Evolutionary conservation across 768 basidiomycete species (phyloP).

Genomic region (Boletus sensibilis): DNA sequence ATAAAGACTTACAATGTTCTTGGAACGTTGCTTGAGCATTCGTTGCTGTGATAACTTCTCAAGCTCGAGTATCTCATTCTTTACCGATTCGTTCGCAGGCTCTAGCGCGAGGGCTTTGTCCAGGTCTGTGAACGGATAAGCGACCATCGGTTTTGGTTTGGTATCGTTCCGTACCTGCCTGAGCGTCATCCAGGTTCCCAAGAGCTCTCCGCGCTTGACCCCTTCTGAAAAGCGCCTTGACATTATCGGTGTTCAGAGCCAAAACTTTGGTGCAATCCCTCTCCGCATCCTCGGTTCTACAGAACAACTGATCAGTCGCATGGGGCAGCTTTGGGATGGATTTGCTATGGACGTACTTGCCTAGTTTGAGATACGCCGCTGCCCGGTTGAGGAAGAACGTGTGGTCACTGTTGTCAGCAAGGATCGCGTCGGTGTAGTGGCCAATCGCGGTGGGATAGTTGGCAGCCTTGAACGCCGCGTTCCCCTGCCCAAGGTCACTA

Average conservation of each 20-base stretch:
- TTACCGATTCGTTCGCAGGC: slow-evolving; percentile 60
- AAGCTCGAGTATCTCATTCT: slow-evolving; percentile 59
- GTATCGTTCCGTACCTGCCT: slow-evolving; percentile 44
- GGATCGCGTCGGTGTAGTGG: slow-evolving; percentile 79
- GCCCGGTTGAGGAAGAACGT: slow-evolving; percentile 86
- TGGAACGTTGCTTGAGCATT: slow-evolving; percentile 37
- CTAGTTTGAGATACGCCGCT: slow-evolving; percentile 89
- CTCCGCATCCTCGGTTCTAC: slow-evolving; percentile 75
- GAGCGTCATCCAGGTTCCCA: slow-evolving; percentile 55
- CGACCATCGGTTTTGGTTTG: background rate
- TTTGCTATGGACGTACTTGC: slow-evolving; percentile 67
- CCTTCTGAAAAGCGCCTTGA: slow-evolving; percentile 79
- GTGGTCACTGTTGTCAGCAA: slow-evolving; percentile 67
- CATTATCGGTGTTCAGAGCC: slow-evolving; percentile 52
- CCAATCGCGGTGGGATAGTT: slow-evolving; percentile 80
- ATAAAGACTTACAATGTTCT: slow-evolving; percentile 22
- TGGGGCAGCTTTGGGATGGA: background rate
- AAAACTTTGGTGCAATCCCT: slow-evolving; percentile 75
- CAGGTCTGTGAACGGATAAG: slow-evolving; percentile 50
- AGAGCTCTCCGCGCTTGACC: slow-evolving; percentile 67
- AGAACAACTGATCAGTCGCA: slow-evolving; percentile 1
- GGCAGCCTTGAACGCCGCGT: slow-evolving; percentile 78
- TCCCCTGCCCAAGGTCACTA: slow-evolving; percentile 56
- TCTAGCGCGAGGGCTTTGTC: slow-evolving; percentile 57
- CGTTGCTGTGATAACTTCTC: slow-evolving; percentile 35